Percentiles rank a stretch among this genome's conserved stretches.
phyloP scores from a whole-genome alignment of 306 rosid species.

The Citrullus mucosospermus region DNA sequence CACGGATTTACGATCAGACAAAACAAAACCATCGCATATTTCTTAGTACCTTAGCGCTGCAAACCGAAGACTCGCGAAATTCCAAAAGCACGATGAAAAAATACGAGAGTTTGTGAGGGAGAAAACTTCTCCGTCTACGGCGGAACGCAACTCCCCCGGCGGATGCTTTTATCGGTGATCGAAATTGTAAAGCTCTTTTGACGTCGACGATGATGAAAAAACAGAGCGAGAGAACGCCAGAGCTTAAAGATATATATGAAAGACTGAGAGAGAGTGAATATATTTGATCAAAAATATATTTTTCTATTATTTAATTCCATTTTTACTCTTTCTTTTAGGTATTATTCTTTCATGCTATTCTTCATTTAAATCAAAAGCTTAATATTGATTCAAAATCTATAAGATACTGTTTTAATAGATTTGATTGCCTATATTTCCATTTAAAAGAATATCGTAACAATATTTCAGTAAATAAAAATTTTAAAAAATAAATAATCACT shows the following conservation, averaged over 20 bases:
- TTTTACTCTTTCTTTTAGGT: neutral
- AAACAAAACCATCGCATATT: neutral
- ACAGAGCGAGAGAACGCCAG: neutral
- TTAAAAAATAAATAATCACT: neutral
- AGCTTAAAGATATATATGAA: neutral
- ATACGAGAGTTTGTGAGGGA: neutral
- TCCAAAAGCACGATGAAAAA: neutral
- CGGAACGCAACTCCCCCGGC: neutral
- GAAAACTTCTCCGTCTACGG: neutral
- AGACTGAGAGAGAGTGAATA: conserved; percentile 2
- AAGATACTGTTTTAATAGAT: neutral
- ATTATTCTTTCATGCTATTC: neutral
- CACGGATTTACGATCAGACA: neutral
- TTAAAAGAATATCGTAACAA: neutral
- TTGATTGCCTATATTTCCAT: neutral
- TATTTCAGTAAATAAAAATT: neutral
- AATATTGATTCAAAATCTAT: neutral
- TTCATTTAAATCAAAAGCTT: neutral
- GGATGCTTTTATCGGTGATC: conserved; percentile 2
- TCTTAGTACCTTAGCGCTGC: conserved; percentile 3
- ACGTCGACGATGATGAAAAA: conserved; percentile 10
- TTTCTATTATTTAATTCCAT: neutral
- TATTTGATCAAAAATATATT: neutral
- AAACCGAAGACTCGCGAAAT: conserved; percentile 7
- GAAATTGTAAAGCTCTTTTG: neutral